Evolutionary conservation across 768 basidiomycete species (phyloP).

Genomic region (Hypsizygus marmoreus): DNA sequence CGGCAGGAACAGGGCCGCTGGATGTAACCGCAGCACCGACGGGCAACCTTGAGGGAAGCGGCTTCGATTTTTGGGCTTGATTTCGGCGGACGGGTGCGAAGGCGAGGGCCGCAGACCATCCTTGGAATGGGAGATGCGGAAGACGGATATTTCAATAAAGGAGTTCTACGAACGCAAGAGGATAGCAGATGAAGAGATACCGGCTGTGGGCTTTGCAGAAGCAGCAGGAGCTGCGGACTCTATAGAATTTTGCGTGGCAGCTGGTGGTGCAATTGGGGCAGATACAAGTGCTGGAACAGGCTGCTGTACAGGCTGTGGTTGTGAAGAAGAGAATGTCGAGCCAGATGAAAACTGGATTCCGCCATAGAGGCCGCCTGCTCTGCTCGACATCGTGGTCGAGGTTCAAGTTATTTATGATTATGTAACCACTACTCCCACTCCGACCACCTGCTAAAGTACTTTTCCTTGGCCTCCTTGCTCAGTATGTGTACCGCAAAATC

Average conservation of each 20-base stretch:
- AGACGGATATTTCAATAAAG: conserved; percentile 58
- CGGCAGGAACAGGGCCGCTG: conserved; percentile 28
- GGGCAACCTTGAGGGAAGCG: conserved; percentile 51
- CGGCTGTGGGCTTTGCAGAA: conserved; percentile 53
- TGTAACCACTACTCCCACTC: conserved; percentile 20
- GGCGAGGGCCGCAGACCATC: conserved; percentile 88
- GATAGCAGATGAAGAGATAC: conserved; percentile 57
- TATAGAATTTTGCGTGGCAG: conserved; percentile 28
- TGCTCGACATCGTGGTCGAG: conserved; percentile 61
- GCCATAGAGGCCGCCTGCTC: conserved; percentile 84
- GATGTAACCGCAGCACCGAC: conserved; percentile 63
- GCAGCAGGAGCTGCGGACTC: conserved; percentile 27
- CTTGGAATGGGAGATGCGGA: conserved; percentile 46
- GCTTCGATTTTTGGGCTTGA: conserved; percentile 59
- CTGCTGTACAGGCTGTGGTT: conserved; percentile 30
- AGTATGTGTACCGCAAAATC: conserved; percentile 79
- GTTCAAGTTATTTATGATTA: conserved; percentile 7
- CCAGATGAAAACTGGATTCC: conserved; percentile 83
- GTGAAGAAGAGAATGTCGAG: conserved; percentile 52
- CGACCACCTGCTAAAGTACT: conserved; percentile 57
- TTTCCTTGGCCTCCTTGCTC: conserved; percentile 63
- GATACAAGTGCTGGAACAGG: conserved; percentile 19
- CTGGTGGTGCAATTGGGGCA: conserved; percentile 21
- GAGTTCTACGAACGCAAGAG: conserved; percentile 48
- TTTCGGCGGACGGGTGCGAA: conserved; percentile 81